These are phyloP conservation scores for Aspergillus sp. DNA, from an alignment of 2,329 filamentous ascomycete genomes.

Conservation along the genomic window DNA sequence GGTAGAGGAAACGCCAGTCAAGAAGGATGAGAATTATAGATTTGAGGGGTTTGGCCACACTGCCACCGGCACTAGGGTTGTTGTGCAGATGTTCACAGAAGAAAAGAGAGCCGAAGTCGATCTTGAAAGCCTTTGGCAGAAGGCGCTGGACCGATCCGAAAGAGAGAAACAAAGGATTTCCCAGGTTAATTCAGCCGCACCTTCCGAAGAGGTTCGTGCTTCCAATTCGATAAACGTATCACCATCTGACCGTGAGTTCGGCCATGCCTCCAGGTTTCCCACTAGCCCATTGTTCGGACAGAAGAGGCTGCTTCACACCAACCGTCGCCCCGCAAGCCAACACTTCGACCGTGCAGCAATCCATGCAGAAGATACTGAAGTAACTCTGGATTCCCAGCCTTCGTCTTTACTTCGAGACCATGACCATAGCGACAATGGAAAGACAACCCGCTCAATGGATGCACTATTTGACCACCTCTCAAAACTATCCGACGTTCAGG, in stretches of 20 bases:
- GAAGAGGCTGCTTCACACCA: constrained; percentile 32
- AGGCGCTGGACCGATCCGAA: constrained; percentile 45
- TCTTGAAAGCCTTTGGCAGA: constrained; percentile 65
- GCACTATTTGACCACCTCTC: constrained; percentile 33
- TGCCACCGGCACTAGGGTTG: constrained; percentile 60
- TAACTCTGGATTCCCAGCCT: neutral
- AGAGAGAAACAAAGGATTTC: constrained; percentile 41
- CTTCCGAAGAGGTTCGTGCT: constrained; percentile 27
- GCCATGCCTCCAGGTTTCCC: constrained; percentile 19
- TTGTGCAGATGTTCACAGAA: constrained; percentile 72
- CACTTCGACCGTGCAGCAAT: neutral
- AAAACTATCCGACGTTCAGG: constrained; percentile 33
- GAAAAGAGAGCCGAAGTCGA: constrained; percentile 69
- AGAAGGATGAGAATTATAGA: constrained; percentile 29
- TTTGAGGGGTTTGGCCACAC: constrained; percentile 76
- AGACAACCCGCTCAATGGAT: constrained; percentile 12
- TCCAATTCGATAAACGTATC: constrained; percentile 21
- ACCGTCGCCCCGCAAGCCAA: constrained; percentile 4
- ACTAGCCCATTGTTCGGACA: constrained; percentile 28
- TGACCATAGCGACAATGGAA: neutral
- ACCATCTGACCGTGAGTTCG: constrained; percentile 25
- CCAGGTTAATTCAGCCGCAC: constrained; percentile 24
- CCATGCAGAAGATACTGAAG: neutral
- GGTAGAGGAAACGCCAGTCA: constrained; percentile 55
- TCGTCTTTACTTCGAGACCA: neutral